Evolutionary conservation across 164 flowering plant genomes (phyloP), one percentile per base, ranked within the genome.

Genomic region (Chimonanthus salicifolius): DNA sequence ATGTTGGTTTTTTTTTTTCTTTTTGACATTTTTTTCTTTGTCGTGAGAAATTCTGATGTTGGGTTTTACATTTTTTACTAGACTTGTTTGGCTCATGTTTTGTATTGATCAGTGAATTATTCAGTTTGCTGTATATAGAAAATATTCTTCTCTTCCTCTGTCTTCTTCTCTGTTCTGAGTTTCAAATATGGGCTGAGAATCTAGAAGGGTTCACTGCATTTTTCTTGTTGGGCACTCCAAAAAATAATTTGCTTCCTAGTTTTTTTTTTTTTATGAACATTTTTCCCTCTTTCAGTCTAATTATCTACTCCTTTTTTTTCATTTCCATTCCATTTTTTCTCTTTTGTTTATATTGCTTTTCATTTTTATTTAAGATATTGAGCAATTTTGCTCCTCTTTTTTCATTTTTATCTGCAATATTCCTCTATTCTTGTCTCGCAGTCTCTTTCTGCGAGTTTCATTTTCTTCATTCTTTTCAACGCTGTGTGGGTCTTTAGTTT

Each of bases 401-500:
- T 68, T 68, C 20, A n/a, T 16, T 44, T 44, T 48, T 47, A 13
- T 47, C n/a, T n/a, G 46, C 43, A 48, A 13, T 47, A 44, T 4
- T 33, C 47, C 50, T 68, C 20, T 44, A 7, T 68, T 44, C 33
- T 20, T 68, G 67, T 45, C 69, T 6, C 10, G 13, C 18, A 60
- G 60, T 43, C 72, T 58, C 7, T 49, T 71, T 49, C 71, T 74
- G 44, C 44, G 11, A 47, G 47, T 75, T 72, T 64, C 71, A 71
- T 50, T 64, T 73, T 65, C 76, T 70, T 47, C 70, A 18, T 3
- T 65, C 70, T 70, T 69, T 70, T 72, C 64, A 65, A 60, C 3
- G 47, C 21, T 6, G 71, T 58, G 71, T 58, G 70, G 70, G 76
- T 64, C 63, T 51, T 62, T 58, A 44, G 13, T 20, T 60, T 54